Conservation (phyloP, 306 rosid genomes). For the Bauhinia variegata region DNA sequence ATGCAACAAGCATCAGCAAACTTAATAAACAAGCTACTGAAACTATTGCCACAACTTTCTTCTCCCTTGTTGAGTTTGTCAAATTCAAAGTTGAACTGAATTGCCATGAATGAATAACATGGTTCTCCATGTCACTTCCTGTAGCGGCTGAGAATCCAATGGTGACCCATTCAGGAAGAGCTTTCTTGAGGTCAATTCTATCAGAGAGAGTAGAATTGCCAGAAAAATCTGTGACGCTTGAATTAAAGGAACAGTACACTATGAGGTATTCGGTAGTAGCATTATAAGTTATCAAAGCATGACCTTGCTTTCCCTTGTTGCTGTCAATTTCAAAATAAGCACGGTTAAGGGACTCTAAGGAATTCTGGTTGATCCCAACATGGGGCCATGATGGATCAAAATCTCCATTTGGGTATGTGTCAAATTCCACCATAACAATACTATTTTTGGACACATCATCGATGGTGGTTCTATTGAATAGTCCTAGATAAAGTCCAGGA, state of each 20-base stretch:
- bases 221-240: neutral
- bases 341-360: neutral
- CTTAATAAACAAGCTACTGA: neutral
- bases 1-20: neutral
- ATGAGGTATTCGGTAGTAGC: conserved; percentile 31
- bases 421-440: conserved; percentile 40
- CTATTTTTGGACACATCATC: neutral
- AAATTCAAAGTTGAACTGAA: neutral
- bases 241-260: conserved; percentile 15
- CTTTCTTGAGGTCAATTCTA: neutral
- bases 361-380: conserved; percentile 30
- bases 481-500: conserved; percentile 23
- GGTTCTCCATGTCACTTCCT: no score
- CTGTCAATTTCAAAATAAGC: conserved; percentile 15
- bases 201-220: neutral
- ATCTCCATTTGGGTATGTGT: neutral
- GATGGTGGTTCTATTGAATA: conserved; percentile 6
- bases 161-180: conserved; percentile 20
- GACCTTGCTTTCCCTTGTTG: neutral
- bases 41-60: neutral
- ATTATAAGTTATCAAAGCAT: conserved; percentile 31
- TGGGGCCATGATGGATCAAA: conserved; percentile 24
- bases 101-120: conserved; percentile 28
- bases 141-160: conserved; percentile 30
- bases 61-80: no score